Conservation (phyloP, 2,329 filamentous ascomycete genomes). For the Ascochyta pisi region DNA sequence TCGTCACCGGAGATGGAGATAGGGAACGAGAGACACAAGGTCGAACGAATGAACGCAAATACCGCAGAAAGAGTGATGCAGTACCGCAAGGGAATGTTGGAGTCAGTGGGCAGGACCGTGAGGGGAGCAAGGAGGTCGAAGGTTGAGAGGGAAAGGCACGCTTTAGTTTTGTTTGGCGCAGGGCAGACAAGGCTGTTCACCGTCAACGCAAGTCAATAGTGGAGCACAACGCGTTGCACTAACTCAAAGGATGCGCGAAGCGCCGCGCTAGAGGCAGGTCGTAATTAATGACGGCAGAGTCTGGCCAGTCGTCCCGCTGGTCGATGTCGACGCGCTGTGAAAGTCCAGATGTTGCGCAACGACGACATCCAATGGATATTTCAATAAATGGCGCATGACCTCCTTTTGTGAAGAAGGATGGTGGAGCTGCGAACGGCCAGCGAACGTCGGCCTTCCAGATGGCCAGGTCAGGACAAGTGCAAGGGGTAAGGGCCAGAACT, state of each 20-base stretch:
- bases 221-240: constrained; percentile 15
- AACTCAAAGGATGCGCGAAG: constrained; percentile 11
- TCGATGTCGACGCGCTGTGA: constrained; percentile 13
- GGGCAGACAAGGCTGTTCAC: constrained; percentile 25
- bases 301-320: constrained; percentile 17
- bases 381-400: constrained; percentile 6
- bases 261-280: constrained; percentile 11
- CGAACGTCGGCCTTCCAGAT: constrained; percentile 9
- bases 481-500: constrained; percentile 11
- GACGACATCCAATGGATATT: constrained; percentile 10
- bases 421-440: constrained; percentile 3
- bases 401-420: constrained; percentile 5
- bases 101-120: constrained; percentile 40
- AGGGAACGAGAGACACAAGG: constrained; percentile 33
- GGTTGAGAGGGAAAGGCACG: constrained; percentile 19
- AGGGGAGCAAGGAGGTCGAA: constrained; percentile 40
- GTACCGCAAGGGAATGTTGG: constrained; percentile 49
- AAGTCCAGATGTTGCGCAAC: constrained; percentile 10
- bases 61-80: constrained; percentile 72
- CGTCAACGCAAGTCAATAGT: constrained; percentile 25
- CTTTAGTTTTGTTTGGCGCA: constrained; percentile 31
- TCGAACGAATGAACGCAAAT: constrained; percentile 54
- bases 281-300: constrained; percentile 21
- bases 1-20: constrained; percentile 19
- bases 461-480: constrained; percentile 15